Conservation (phyloP, 371 early-diverging fungal genomes). For the Basidiobolus meristosporus region DNA sequence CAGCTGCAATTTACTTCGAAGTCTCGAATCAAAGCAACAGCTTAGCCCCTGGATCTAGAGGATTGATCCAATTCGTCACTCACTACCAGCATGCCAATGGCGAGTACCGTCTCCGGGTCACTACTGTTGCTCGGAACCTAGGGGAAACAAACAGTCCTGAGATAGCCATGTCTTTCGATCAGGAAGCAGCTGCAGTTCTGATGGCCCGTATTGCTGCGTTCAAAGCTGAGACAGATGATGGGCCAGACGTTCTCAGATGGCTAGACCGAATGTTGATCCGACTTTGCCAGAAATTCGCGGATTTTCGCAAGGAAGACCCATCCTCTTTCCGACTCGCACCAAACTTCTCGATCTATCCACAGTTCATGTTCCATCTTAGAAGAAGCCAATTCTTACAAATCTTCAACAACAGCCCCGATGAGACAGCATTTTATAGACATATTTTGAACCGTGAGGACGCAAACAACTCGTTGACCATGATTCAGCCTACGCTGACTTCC, state of each 20-base stretch:
- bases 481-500: conserved; percentile 93
- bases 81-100: conserved; percentile 91
- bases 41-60: conserved; percentile 73
- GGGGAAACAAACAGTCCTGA: conserved; percentile 77
- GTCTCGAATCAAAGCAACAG: conserved; percentile 72
- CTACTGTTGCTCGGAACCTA: conserved; percentile 88
- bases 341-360: conserved; percentile 96
- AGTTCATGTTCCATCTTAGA: conserved; percentile 99
- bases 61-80: conserved; percentile 87
- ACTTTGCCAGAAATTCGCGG: conserved; percentile 93
- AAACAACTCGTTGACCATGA: conserved; percentile 95
- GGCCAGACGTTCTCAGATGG: conserved; percentile 96
- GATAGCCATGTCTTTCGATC: conserved; percentile 90
- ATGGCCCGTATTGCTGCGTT: conserved; percentile 97
- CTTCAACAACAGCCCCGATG: conserved; percentile 98
- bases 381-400: conserved; percentile 97
- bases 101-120: conserved; percentile 79
- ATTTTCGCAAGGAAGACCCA: conserved; percentile 92
- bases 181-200: conserved; percentile 96
- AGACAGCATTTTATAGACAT: conserved; percentile 92
- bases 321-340: conserved; percentile 79
- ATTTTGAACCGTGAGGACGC: conserved; percentile 87
- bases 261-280: conserved; percentile 98
- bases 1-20: conserved; percentile 87
- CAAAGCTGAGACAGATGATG: conserved; percentile 96